A percentile compares a stretch with the other conserved stretches of the same genome.
Conservation (phyloP, 371 early-diverging fungal genomes). For the Lichtheimia hyalospora region DNA sequence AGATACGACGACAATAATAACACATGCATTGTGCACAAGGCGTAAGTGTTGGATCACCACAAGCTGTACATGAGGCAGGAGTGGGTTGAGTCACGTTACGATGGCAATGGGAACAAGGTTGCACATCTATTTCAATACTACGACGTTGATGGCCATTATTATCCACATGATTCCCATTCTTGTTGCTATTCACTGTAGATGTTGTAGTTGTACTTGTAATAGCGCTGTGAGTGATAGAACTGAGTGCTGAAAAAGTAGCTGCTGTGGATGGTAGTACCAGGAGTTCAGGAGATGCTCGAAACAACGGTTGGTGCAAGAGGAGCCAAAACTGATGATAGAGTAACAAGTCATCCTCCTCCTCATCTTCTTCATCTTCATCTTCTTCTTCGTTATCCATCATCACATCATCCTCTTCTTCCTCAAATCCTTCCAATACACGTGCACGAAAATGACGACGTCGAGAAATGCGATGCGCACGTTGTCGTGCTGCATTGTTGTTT, state of each 20-base stretch:
- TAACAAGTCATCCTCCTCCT: conserved; percentile 3
- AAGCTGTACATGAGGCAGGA: conserved; percentile 3
- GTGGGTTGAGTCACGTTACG: conserved; percentile 5
- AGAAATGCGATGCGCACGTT: not conserved
- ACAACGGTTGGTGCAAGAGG: too few relatives aligned
- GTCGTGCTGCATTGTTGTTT: not conserved
- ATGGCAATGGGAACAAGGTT: conserved; percentile 13
- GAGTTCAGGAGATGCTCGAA: not conserved
- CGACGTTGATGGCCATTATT: not conserved
- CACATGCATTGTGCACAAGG: conserved; percentile 15
- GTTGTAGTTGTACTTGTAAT: too few relatives aligned
- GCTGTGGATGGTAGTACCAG: conserved; percentile 6
- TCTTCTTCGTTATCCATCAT: conserved; percentile 2
- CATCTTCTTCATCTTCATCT: not conserved
- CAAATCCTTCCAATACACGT: not conserved
- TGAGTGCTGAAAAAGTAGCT: conserved; percentile 5
- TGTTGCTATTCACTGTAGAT: not conserved
- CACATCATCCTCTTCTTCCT: conserved; percentile 8
- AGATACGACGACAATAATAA: conserved; percentile 3
- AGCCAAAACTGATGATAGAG: too few relatives aligned
- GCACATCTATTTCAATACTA: conserved; percentile 1
- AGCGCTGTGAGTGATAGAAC: too few relatives aligned
- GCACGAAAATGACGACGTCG: not conserved
- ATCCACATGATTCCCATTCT: not conserved
- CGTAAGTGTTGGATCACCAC: conserved; percentile 5